These are phyloP conservation scores for Monascus ruber DNA, from an alignment of 2,329 filamentous ascomycete species.

Conservation along the genomic window DNA sequence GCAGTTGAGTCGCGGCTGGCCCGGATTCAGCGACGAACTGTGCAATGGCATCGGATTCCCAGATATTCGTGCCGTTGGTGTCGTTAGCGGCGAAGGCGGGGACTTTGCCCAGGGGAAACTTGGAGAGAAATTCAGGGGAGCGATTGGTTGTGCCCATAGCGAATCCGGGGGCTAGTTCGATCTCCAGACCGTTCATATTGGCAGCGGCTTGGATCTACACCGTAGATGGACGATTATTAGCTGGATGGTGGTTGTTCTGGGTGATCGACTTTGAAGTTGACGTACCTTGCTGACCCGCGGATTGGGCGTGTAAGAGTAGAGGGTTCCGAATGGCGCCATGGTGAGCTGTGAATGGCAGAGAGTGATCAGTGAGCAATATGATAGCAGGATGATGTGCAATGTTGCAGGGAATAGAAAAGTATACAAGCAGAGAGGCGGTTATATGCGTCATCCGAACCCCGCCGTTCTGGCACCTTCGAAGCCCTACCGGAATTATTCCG, in stretches of 20 bases:
- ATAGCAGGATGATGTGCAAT: no score
- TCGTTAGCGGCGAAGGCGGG: constrained; percentile 34
- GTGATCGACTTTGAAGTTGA: background rate
- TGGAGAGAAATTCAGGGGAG: constrained; percentile 36
- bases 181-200: constrained; percentile 26
- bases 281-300: background rate
- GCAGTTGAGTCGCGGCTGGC: constrained; percentile 33
- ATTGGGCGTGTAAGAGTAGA: background rate
- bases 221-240: background rate
- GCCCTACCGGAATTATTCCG: no score
- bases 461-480: no score
- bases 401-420: no score
- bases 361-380: no score
- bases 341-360: background rate
- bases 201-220: constrained; percentile 19
- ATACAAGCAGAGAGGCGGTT: no score
- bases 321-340: background rate
- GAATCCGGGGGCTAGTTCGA: constrained; percentile 25
- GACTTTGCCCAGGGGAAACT: constrained; percentile 44
- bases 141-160: constrained; percentile 32
- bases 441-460: no score
- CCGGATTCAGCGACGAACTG: constrained; percentile 37
- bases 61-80: constrained; percentile 36
- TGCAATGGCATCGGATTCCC: constrained; percentile 39
- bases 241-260: background rate